Percentiles rank a stretch among this genome's conserved stretches.
These are phyloP conservation scores for Sporodiniella umbellata DNA, from an alignment of 371 early-diverging fungal genomes.

Conservation along the genomic window DNA sequence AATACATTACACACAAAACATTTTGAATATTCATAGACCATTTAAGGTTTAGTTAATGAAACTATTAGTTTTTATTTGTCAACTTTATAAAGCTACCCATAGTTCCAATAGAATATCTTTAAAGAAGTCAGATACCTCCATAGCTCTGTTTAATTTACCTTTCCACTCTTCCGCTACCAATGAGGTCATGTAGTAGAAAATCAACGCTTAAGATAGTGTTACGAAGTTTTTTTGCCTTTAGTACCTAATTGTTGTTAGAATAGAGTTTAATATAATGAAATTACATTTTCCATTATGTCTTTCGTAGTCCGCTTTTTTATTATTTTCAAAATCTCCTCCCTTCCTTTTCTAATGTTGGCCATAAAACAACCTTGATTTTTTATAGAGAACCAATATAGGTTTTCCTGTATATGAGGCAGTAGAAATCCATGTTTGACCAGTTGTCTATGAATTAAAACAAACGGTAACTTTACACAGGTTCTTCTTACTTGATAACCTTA, in stretches of 20 bases:
- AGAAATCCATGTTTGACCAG: conserved; percentile 14
- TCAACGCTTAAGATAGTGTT: background rate
- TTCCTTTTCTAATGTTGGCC: conserved; percentile 14
- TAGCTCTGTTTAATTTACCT: background rate
- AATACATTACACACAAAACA: no score
- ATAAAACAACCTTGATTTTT: conserved; percentile 19
- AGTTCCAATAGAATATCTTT: no score
- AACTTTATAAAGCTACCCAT: no score
- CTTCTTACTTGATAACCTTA: conserved; percentile 8
- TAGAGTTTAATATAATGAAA: no score
- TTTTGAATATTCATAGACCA: no score
- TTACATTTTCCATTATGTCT: conserved; percentile 23
- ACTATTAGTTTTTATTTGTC: no score
- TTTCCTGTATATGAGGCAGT: conserved; percentile 9
- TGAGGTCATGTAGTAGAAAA: no score
- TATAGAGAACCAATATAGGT: conserved; percentile 18
- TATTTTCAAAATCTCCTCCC: conserved; percentile 16
- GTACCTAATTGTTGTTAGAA: conserved; percentile 1
- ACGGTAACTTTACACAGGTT: background rate
- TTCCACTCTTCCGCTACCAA: background rate
- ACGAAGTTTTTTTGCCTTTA: conserved; percentile 18
- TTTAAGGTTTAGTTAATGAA: no score
- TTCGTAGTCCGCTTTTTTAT: conserved; percentile 17
- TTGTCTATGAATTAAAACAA: conserved; percentile 4
- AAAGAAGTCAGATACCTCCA: background rate